These are phyloP conservation scores for Crithidia thermophila DNA, from an alignment of 208 protist species.

Conservation along the genomic window DNA sequence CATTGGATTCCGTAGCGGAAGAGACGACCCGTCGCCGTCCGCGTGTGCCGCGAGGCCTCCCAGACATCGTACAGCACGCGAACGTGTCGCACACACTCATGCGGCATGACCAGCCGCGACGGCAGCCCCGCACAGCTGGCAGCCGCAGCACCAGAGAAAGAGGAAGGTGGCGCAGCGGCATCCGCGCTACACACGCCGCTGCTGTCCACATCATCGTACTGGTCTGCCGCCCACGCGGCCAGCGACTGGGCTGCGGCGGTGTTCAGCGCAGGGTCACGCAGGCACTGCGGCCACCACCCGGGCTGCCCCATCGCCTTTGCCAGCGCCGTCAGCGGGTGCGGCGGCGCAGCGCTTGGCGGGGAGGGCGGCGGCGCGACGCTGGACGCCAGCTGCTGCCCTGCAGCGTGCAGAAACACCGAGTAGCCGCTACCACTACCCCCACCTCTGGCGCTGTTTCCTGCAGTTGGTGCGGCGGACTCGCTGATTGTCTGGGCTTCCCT, in stretches of 20 bases:
- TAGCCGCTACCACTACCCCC: no score
- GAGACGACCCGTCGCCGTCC: conserved; percentile 68
- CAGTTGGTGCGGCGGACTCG: no score
- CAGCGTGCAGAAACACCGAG: no score
- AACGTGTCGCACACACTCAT: conserved; percentile 50
- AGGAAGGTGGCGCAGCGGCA: neutral
- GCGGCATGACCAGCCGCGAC: conserved; percentile 6
- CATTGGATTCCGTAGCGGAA: conserved; percentile 44
- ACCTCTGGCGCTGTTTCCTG: no score
- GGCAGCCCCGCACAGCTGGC: neutral
- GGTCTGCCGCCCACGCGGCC: conserved; percentile 10
- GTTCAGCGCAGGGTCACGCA: conserved; percentile 46
- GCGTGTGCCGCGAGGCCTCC: conserved; percentile 55
- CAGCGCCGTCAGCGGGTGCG: neutral
- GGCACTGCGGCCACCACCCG: conserved; percentile 43
- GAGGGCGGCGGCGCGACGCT: neutral
- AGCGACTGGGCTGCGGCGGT: conserved; percentile 44
- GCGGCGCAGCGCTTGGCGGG: neutral
- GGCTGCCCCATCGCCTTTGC: neutral
- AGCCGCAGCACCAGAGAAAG: neutral
- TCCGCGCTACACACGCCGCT: neutral
- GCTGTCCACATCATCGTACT: neutral
- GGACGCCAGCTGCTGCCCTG: no score
- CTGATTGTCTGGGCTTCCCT: no score
- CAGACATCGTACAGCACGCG: conserved; percentile 71